Conservation (phyloP, 148 eudicot genomes). For the Arctostaphylos glauca region DNA sequence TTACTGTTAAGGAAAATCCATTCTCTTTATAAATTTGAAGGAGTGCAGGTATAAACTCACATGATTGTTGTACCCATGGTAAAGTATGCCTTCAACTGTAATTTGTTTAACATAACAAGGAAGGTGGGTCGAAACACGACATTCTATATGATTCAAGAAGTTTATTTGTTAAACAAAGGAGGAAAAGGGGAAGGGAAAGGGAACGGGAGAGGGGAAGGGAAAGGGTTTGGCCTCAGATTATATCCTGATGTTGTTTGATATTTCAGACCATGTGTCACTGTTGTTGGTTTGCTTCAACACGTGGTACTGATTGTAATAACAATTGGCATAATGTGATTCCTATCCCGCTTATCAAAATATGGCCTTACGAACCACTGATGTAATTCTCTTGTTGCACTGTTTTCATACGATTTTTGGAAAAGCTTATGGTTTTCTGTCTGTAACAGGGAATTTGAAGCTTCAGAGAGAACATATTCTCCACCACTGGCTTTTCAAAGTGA, state of each 20-base stretch:
- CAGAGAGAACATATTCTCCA: conserved; percentile 23
- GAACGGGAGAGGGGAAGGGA: no score
- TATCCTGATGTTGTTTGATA: not conserved
- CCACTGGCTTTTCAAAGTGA: conserved; percentile 24
- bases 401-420: conserved; percentile 13
- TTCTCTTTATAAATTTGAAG: no score
- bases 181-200: no score
- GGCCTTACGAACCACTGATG: not conserved
- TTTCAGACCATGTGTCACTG: not conserved
- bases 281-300: not conserved
- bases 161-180: no score
- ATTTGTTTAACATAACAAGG: no score
- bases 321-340: not conserved
- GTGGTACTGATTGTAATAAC: not conserved
- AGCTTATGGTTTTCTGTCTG: conserved; percentile 16
- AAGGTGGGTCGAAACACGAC: no score
- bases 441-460: conserved; percentile 39
- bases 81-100: no score
- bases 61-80: no score
- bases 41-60: no score
- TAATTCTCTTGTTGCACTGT: not conserved
- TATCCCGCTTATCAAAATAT: not conserved
- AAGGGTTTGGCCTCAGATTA: not conserved
- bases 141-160: no score
- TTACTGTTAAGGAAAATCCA: no score